phyloP scores from a whole-genome alignment of 2,329 filamentous ascomycete species.

The Byssochlamys sp. region DNA sequence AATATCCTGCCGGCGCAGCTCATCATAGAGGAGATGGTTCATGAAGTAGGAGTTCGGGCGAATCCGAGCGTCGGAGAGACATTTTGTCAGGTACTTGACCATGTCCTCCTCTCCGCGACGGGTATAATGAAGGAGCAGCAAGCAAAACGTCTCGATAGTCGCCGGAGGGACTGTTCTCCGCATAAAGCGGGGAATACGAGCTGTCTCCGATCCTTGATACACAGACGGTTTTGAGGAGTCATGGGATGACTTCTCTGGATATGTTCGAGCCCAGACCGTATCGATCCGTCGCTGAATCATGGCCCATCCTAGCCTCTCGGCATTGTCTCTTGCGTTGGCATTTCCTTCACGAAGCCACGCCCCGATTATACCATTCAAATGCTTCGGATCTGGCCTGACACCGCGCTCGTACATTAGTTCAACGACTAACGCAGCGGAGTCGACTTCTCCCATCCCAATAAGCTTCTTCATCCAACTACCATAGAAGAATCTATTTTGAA shows the following conservation, averaged over 20 bases:
- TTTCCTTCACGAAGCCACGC: slow-evolving; percentile 62
- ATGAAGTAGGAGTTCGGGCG: slow-evolving; percentile 63
- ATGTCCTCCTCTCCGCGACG: slow-evolving; percentile 49
- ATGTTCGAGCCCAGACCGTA: slow-evolving; percentile 43
- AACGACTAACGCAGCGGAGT: slow-evolving; percentile 63
- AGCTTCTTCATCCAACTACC: slow-evolving; percentile 81
- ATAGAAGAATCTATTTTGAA: slow-evolving; percentile 69
- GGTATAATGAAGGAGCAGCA: slow-evolving; percentile 64
- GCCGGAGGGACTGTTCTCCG: slow-evolving; percentile 46
- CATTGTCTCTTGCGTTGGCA: slow-evolving; percentile 46
- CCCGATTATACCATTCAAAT: slow-evolving; percentile 72
- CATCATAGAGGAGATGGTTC: slow-evolving; percentile 65
- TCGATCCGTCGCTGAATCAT: slow-evolving; percentile 64
- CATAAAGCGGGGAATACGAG: slow-evolving; percentile 29
- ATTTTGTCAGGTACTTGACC: slow-evolving; percentile 52
- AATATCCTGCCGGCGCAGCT: slow-evolving; percentile 51
- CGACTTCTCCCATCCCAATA: slow-evolving; percentile 60
- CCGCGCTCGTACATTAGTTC: slow-evolving; percentile 64
- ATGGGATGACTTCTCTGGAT: slow-evolving; percentile 8
- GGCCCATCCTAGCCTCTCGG: slow-evolving; percentile 61
- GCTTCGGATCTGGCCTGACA: slow-evolving; percentile 59
- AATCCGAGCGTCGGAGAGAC: slow-evolving; percentile 55
- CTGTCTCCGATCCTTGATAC: slow-evolving; percentile 14
- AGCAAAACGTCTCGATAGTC: slow-evolving; percentile 66
- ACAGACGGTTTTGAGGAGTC: slow-evolving; percentile 18